Conservation (phyloP, 2,329 filamentous ascomycete genomes). For the Ceratocystis smalleyi region DNA sequence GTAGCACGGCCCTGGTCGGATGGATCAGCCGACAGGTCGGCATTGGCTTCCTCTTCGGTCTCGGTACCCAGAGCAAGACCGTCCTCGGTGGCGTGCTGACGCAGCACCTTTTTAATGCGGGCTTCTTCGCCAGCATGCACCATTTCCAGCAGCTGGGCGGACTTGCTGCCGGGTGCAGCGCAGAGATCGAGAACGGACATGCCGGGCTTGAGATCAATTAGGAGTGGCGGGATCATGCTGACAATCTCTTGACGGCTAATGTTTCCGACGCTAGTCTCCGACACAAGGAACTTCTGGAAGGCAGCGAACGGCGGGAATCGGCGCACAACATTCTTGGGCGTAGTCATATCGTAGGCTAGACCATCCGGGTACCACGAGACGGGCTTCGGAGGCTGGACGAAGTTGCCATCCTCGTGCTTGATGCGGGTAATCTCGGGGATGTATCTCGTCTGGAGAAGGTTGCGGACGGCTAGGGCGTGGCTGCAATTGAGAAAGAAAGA, state of each 20-base stretch:
- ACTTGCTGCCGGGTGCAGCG: slow-evolving; percentile 92
- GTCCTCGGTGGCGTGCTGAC: slow-evolving; percentile 45
- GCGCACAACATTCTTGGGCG: slow-evolving; percentile 86
- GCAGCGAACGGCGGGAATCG: slow-evolving; percentile 86
- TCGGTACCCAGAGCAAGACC: slow-evolving; percentile 37
- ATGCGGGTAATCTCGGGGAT: slow-evolving; percentile 81
- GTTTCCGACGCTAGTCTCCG: slow-evolving; percentile 91
- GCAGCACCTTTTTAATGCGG: slow-evolving; percentile 56
- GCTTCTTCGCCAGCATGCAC: slow-evolving; percentile 86
- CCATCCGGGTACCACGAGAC: slow-evolving; percentile 89
- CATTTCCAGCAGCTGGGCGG: slow-evolving; percentile 87
- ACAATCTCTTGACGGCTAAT: slow-evolving; percentile 96
- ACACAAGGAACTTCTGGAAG: slow-evolving; percentile 95
- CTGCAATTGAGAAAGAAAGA: slow-evolving; percentile 27
- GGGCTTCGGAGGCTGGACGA: slow-evolving; percentile 64
- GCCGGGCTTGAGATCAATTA: slow-evolving; percentile 79
- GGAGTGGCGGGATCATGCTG: slow-evolving; percentile 92
- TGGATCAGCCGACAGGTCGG: slow-evolving; percentile 41
- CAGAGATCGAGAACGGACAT: slow-evolving; percentile 94
- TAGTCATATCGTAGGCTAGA: slow-evolving; percentile 96
- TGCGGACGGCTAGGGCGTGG: slow-evolving; percentile 83
- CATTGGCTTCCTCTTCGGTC: slow-evolving; percentile 33
- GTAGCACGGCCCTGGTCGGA: slow-evolving; percentile 75
- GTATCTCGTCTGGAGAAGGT: slow-evolving; percentile 74
- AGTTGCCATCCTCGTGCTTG: slow-evolving; percentile 63